Conservation (phyloP, 192 early-diverging fungal genomes). For the Coemansia reversa region DNA sequence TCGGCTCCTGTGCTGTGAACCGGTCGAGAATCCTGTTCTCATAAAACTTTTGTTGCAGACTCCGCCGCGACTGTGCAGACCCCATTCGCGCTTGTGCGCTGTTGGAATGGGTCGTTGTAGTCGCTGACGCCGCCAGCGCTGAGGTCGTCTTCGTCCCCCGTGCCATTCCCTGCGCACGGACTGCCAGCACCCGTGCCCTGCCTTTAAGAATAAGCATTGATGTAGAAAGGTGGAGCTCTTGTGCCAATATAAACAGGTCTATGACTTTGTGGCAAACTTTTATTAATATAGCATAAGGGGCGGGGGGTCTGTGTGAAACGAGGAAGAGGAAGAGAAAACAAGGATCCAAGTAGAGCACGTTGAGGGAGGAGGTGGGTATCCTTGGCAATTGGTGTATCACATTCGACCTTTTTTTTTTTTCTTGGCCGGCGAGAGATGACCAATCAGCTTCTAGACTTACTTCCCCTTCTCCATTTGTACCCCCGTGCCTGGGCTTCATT, state of each 20-base stretch:
- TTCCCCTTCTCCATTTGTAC: neutral
- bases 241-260: too few relatives aligned
- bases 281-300: too few relatives aligned
- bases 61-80: constrained; percentile 30
- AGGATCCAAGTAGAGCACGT: neutral
- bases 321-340: neutral
- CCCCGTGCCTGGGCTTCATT: too few relatives aligned
- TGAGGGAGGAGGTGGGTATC: too few relatives aligned
- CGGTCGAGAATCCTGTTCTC: constrained; percentile 85
- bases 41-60: constrained; percentile 77
- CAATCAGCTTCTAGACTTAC: neutral
- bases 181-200: too few relatives aligned
- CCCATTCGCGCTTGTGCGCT: constrained; percentile 15
- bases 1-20: constrained; percentile 74
- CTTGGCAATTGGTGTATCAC: neutral
- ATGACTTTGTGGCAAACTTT: too few relatives aligned
- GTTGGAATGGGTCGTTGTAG: neutral
- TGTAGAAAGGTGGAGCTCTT: too few relatives aligned
- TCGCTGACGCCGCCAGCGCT: constrained; percentile 5
- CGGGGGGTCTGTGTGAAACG: neutral
- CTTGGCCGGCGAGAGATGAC: neutral
- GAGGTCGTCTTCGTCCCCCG: constrained; percentile 12
- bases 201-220: too few relatives aligned
- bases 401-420: neutral
- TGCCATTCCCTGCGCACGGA: neutral